Evolutionary conservation across 495 filamentous ascomycete genomes (phyloP), one percentile per base, ranked within the genome.

Genomic region (Aspergillus ellipticus): DNA sequence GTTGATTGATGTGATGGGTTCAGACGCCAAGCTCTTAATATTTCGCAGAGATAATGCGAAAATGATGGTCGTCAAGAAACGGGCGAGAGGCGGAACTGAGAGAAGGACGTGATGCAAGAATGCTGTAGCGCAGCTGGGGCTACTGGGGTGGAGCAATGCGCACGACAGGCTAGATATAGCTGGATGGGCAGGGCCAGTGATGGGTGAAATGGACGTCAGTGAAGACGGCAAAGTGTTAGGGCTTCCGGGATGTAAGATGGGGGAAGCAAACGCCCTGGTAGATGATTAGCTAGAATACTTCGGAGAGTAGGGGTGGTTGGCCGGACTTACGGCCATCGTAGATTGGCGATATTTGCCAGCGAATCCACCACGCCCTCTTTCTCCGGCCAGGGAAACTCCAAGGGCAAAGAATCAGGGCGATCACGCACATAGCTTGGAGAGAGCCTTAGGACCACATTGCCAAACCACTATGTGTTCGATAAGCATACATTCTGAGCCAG

Each of bases 131-230:
- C 94, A 98, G 55, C 86, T 92, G 3, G 94, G 92, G 58, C 92
- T 87, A 19, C 80, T 73, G 0, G 94, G 93, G 69, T 98, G 94
- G n/a, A 97, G 82, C 17, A 93, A 78, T 2, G 94, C 94, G 72
- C 94, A 98, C 50, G 89, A 90, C 28, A 97, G 82, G 42, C 80
- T 85, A 3, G 80, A 82, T 65, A 95, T 92, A 22, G 87, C 80
- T 7, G 93, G 92, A 64, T 96, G 92, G 1, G 93, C 92, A 28
- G 86, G 82, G 0, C 88, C 83, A 29, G 89, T 88, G 24, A 97
- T 82, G 10, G 92, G 91, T 1, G 87, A 79, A 55, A 96, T 86
- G 16, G 82, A 69, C 51, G 69, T 63, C 24, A 97, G 82, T 11
- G 82, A 68, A 22, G 80, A 54, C 0, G 92, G 88, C 11, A 95